Base-by-base conservation (phyloP, 164 flowering plant genomes). In the Vitis rotundifolia region DNA sequence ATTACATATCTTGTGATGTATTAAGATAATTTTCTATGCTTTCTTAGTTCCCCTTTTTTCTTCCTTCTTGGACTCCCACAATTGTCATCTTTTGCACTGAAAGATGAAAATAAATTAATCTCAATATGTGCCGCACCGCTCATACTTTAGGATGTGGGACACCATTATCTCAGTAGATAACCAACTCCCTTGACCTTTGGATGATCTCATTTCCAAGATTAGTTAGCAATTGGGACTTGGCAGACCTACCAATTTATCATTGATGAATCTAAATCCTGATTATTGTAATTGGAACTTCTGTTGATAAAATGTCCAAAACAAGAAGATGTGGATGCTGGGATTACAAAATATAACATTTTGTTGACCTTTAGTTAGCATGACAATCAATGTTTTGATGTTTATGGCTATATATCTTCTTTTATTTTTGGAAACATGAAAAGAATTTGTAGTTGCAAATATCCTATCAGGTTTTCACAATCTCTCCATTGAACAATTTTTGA, bases 171-270 rank as follows among this genome's bases (percentile, higher is more conserved):
- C 49, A 63, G 78, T 76, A 73, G 83, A 75, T 81, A 65, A 78
- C 77, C 84, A 81, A 84, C 80, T 80, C 70, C 55, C 29, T 78
- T 76, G 78, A 76, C 81, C 71, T 78, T 28, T 14, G 58, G 11
- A 29, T 58, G 66, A 10, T 73, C 61, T 68, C 69, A 51, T 31
- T 10, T 64, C 61, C 76, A 64, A 14, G 19, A 52, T 59, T 67
- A 48, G 48, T 67, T 51, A 44, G 64, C 72, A 65, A 63, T 68
- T 70, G 60, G 58, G 59, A 71, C 64, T 57, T 62, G 75, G 68
- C 67, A 66, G 74, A 75, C 82, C 74, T 70, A 70, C 70, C 56
- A 56, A 29, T n/a, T 57, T 58, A 5, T 8, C 54, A 31, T 19
- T 26, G 54, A 12, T 65, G 19, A 49, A 8, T 66, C 15, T 19